Evolutionary conservation across 2,329 filamentous ascomycete genomes (phyloP), one percentile per base, ranked within the genome.

Genomic region (Ophiosphaerella narmari): DNA sequence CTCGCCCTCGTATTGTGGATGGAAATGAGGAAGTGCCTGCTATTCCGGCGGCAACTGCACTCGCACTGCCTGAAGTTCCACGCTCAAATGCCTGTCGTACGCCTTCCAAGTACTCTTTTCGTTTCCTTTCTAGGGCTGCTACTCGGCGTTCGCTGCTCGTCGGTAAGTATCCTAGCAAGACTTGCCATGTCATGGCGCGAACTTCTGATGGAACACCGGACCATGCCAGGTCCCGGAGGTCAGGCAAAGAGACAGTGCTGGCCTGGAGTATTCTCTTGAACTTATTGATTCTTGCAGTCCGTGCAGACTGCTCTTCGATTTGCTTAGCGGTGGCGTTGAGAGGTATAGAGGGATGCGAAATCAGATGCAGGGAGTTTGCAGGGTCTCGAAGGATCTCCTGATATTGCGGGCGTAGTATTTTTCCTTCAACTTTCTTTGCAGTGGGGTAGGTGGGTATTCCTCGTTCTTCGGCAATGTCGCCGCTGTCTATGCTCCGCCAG

Each of bases 171-270:
- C 93, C 94, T 21, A 99, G 84, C 16, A 99, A 81, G 21, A 99
- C 81, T 74, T 97, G 92, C 94, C 94, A 99, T n/a, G 93, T 94
- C 88, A 99, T 97, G 43, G 94, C 91, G 48, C 95, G 90, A 14
- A 99, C 91, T 77, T 99, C 95, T 63, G 91, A 88, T 0, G 94
- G 95, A 32, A 97, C 84, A 11, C 94, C 94, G 44, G 92, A 94
- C 94, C 95, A 99, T 26, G 94, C 91, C 29, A 91, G 80, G 50
- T 91, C 82, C 55, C 94, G 85, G 21, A 99, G 80, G 45, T 97
- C 93, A 14, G 88, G 79, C 2, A 97, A 76, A 2, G 91, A 87
- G 63, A 99, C 94, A 1, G 90, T 91, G 35, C 90, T 96, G 18
- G 93, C 86, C 75, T 99, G 94, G 6, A 99, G 80, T 44, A 99